phyloP scores from a whole-genome alignment of 2,329 filamentous ascomycete species.

The Cryoendolithus antarcticus region DNA sequence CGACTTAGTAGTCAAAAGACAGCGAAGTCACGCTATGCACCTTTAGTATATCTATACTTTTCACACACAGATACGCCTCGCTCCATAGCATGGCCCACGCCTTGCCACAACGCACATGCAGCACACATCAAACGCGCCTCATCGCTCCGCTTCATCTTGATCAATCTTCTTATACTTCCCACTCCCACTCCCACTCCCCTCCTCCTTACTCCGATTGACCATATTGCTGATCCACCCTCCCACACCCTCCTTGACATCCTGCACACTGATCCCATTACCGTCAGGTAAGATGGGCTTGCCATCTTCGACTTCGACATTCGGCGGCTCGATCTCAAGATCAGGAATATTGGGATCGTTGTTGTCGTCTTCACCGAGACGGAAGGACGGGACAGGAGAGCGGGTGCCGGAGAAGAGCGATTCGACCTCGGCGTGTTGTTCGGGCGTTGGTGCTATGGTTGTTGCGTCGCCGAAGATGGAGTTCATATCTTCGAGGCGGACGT shows the following conservation, averaged over 20 bases:
- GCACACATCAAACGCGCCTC: background rate
- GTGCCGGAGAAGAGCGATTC: conserved; percentile 63
- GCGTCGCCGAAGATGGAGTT: conserved; percentile 87
- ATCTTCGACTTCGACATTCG: conserved; percentile 43
- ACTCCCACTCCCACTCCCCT: conserved; percentile 24
- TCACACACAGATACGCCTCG: too few species aligned
- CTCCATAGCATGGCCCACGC: background rate
- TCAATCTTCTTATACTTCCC: conserved; percentile 36
- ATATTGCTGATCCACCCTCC: conserved; percentile 61
- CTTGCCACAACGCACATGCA: background rate
- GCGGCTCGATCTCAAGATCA: conserved; percentile 69
- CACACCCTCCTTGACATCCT: conserved; percentile 40
- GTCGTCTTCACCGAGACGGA: conserved; percentile 47
- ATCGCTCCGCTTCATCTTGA: conserved; percentile 28
- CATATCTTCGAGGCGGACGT: conserved; percentile 94
- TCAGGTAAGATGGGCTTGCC: conserved; percentile 34
- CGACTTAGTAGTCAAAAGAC: too few species aligned
- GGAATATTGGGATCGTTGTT: conserved; percentile 51
- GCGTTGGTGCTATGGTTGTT: conserved; percentile 69
- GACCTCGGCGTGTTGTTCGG: conserved; percentile 62
- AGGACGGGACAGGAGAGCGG: conserved; percentile 67
- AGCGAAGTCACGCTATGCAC: too few species aligned
- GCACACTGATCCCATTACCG: conserved; percentile 17
- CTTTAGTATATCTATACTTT: too few species aligned
- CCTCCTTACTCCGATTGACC: conserved; percentile 42